Base-by-base conservation (phyloP, 306 rosid species). In the Boehmeria nivea region DNA sequence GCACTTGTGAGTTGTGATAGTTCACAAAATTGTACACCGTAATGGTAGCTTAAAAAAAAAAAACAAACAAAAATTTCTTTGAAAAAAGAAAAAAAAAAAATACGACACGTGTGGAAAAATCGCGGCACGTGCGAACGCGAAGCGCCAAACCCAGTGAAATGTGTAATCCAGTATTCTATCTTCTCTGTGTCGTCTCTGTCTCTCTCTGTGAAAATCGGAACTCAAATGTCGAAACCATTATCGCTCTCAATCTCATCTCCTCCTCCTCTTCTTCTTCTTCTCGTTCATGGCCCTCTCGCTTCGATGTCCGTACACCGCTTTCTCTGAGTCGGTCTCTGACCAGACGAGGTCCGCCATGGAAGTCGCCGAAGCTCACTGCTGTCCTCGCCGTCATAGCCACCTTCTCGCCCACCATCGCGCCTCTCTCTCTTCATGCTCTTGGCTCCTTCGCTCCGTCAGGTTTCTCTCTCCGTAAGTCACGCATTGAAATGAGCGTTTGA, bases 391-490 rank as follows among this genome's bases (percentile, higher is more conserved):
- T 67, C 82, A 72, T 39, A 39, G 63, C 51, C 77, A 38, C 31
- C 70, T 57, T 26, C 66, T 76, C 56, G 64, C 74, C 60, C 54
- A 39, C 12, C 59, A 40, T 57, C 72, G 71, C 43, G 44, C 46
- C 46, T 44, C 21, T 27, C 23, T 25, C 51, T 64, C 56, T 62
- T 64, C 67, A 63, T n/a, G n/a, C n/a, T n/a, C 81, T 50, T 69
- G 65, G 58, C 51, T 60, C 2, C 59, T 60, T 10, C 71, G 75
- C 44, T 49, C 84, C 2, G 68, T 76, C 34, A 80, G 77, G 70
- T 73, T 71, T 54, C 59, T 59, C 1, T 73, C 83, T 49, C 72
- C 84, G 80, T 82, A 76, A 54, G 77, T 74, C 40, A 23, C 22
- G 6, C 18, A 6, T n/a, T n/a, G n/a, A n/a, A n/a, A n/a, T n/a